Evolutionary conservation across 371 early-diverging fungal genomes (phyloP), one percentile per base, ranked within the genome.

Genomic region (Fennellomyces sp.): DNA sequence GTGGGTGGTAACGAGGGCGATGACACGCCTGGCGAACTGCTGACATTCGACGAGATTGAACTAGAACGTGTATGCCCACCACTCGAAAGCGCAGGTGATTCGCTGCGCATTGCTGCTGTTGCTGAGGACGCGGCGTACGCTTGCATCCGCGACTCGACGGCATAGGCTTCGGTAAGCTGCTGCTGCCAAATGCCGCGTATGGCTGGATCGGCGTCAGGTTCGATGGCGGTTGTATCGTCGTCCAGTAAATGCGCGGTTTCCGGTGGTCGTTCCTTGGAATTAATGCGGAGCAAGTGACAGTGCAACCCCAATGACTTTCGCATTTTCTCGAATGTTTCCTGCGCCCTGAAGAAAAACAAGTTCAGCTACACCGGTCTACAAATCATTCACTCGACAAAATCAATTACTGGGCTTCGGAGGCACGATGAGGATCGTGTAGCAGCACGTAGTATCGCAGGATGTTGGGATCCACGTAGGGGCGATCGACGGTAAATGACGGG

Each of bases 401-500:
- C 12, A 68, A 73, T 67, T 81, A 89, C 88, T 80, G 80, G 47
- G 83, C 83, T 15, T 81, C 35, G 17, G 77, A 76, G 8, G 80
- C 80, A 28, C 56, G 63, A 8, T 85, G 73, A 35, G 79, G 83
- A 65, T 94, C 91, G 66, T 94, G 93, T 19, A 94, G 70, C 5
- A 94, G 66, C 27, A 94, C 75, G 63, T 90, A 89, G 63, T 87
- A 91, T 47, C 89, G 73, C 35, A 92, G 61, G 27, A 90, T 64
- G 39, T 80, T 83, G 1, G 88, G 80, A 42, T 88, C 90, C 41
- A 89, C 77, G 66, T 79, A 92, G 27, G 89, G 83, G 62, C 83
- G 81, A 31, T 88, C 83, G 28, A 81, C 80, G 27, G 85, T 81
- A 33, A 83, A 75, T 6, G 82, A 70, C 19, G 85, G 84, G 21